phyloP scores from a whole-genome alignment of 1,139 yeast genomes.

The Yamadazyma diospyri region DNA sequence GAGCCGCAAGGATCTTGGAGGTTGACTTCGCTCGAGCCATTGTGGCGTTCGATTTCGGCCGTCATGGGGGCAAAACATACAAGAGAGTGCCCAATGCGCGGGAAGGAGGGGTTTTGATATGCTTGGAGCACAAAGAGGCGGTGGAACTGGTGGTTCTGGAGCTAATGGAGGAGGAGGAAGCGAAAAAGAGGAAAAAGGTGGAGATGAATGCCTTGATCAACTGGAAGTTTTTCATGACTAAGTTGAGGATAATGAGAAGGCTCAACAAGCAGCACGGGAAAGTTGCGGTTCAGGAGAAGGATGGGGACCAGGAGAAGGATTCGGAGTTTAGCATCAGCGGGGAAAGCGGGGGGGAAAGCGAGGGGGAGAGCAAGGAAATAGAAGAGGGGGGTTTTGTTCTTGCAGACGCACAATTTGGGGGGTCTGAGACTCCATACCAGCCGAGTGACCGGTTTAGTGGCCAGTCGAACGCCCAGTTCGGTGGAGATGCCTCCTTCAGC shows the following conservation, averaged over 20 bases:
- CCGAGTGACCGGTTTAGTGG: too few relatives aligned
- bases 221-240: conserved; percentile 74
- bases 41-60: conserved; percentile 74
- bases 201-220: conserved; percentile 54
- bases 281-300: conserved; percentile 9
- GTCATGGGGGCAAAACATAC: conserved; percentile 10
- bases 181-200: conserved; percentile 41
- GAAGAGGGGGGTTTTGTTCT: conserved; percentile 3
- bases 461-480: too few relatives aligned
- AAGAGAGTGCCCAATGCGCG: conserved; percentile 56
- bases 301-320: conserved; percentile 7
- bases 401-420: too few relatives aligned
- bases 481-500: too few relatives aligned
- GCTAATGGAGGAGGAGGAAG: conserved; percentile 53
- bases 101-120: conserved; percentile 76
- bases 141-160: conserved; percentile 54
- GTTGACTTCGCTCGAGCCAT: conserved; percentile 88
- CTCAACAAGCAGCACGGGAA: conserved; percentile 64
- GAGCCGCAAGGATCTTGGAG: conserved; percentile 67
- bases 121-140: conserved; percentile 63
- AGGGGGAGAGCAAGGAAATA: conserved; percentile 2
- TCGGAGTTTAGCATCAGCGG: conserved; percentile 13
- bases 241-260: conserved; percentile 67
- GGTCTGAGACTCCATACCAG: too few relatives aligned
- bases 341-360: conserved; percentile 9